These are phyloP conservation scores for Ceratocystis destructans DNA, from an alignment of 2,329 filamentous ascomycete genomes.

Conservation along the genomic window DNA sequence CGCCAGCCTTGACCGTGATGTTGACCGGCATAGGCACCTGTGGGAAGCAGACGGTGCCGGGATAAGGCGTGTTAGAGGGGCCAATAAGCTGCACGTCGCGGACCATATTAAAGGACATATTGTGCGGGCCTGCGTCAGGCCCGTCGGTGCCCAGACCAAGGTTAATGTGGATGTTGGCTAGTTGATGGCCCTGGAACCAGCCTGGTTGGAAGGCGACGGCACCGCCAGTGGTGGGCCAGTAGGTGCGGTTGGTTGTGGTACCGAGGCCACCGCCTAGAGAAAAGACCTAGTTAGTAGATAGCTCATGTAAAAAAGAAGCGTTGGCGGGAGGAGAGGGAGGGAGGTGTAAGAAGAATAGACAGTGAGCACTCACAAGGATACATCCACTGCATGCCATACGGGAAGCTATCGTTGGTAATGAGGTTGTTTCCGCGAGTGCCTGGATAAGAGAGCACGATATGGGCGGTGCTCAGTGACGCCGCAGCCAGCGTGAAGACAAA, in stretches of 20 bases:
- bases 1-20: conserved; percentile 58
- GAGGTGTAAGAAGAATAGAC: background rate
- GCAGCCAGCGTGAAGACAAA: conserved; percentile 32
- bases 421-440: conserved; percentile 81
- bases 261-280: conserved; percentile 66
- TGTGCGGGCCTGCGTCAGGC: conserved; percentile 51
- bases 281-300: background rate
- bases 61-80: conserved; percentile 70
- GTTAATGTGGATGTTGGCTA: conserved; percentile 80
- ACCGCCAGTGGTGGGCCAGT: conserved; percentile 79
- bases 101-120: conserved; percentile 78
- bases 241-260: conserved; percentile 68
- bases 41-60: conserved; percentile 75
- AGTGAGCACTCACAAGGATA: conserved; percentile 62
- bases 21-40: conserved; percentile 73
- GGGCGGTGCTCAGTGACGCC: conserved; percentile 44
- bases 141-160: conserved; percentile 65
- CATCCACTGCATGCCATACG: conserved; percentile 88
- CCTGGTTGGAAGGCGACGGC: conserved; percentile 84
- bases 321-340: background rate
- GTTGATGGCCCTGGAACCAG: conserved; percentile 83
- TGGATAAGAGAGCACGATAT: conserved; percentile 75
- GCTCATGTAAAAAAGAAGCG: conserved; percentile 17
- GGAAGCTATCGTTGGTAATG: conserved; percentile 61
- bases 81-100: conserved; percentile 70